Evolutionary conservation across 768 basidiomycete species (phyloP).

Genomic region (Guyanaporus albipodus): DNA sequence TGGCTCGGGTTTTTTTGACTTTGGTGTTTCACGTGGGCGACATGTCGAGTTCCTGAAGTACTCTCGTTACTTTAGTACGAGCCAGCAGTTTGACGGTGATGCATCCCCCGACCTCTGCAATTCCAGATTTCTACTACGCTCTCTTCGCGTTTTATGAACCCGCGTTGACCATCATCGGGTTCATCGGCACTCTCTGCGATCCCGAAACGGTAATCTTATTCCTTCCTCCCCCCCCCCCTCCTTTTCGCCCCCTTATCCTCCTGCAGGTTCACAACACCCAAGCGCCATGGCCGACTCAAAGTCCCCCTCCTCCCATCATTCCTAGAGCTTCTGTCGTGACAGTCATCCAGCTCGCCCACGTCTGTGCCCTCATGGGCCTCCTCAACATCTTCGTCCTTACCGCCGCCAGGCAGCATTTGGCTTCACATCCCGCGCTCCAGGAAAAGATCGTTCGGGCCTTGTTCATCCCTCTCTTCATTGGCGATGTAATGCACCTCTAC

Average conservation of each 20-base stretch:
- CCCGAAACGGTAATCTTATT: conserved; percentile 51
- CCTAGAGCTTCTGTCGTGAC: conserved; percentile 66
- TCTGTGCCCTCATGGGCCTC: conserved; percentile 69
- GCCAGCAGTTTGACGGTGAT: conserved; percentile 22
- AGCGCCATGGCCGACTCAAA: conserved; percentile 62
- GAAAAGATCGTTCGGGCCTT: conserved; percentile 66
- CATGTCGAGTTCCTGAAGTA: too few relatives aligned
- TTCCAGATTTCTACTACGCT: conserved; percentile 70
- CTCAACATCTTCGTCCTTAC: conserved; percentile 66
- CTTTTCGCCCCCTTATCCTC: background rate
- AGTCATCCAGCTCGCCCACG: conserved; percentile 71
- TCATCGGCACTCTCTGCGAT: conserved; percentile 62
- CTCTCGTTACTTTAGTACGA: background rate
- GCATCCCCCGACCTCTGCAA: conserved; percentile 49
- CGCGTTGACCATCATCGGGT: conserved; percentile 56
- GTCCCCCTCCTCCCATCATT: conserved; percentile 44
- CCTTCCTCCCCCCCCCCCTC: background rate
- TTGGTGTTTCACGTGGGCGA: too few relatives aligned
- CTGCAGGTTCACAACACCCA: conserved; percentile 66
- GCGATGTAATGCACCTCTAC: conserved; percentile 62
- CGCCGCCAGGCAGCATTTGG: conserved; percentile 57
- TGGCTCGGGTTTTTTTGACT: too few relatives aligned
- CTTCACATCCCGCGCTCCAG: conserved; percentile 56
- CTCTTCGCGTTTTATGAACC: conserved; percentile 77
- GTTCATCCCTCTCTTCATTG: conserved; percentile 63